phyloP scores from a whole-genome alignment of 179 eudicot genomes.

The Gypsophila paniculata region DNA sequence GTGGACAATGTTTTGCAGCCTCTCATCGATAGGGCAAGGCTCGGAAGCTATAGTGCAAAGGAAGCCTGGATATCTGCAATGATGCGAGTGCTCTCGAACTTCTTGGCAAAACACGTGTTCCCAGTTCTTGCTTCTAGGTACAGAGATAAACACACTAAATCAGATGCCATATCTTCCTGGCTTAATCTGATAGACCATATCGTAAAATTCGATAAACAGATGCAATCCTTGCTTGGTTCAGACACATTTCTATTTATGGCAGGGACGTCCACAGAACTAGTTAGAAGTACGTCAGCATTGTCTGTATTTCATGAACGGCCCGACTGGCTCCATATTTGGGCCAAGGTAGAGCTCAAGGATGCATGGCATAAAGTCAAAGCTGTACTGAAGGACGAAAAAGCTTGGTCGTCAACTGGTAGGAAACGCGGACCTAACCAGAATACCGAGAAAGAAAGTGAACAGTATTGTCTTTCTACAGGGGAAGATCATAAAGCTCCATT shows the following conservation, averaged over 20 bases:
- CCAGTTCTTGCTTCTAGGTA: slow-evolving; percentile 37
- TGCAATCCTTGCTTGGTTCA: slow-evolving; percentile 38
- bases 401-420: slow-evolving; percentile 37
- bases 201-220: slow-evolving; percentile 42
- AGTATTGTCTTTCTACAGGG: slow-evolving; percentile 34
- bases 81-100: slow-evolving; percentile 38
- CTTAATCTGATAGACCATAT: slow-evolving; percentile 44
- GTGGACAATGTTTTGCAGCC: slow-evolving; percentile 60
- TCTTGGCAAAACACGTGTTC: slow-evolving; percentile 37
- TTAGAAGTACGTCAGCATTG: slow-evolving; percentile 34
- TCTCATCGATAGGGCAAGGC: slow-evolving; percentile 44
- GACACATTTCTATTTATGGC: slow-evolving; percentile 31
- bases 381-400: slow-evolving; percentile 35
- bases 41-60: slow-evolving; percentile 48
- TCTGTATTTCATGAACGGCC: slow-evolving; percentile 43
- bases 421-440: slow-evolving; percentile 20
- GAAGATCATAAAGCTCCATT: slow-evolving; percentile 50
- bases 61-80: slow-evolving; percentile 56
- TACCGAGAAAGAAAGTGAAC: slow-evolving; percentile 21
- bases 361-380: slow-evolving; percentile 42
- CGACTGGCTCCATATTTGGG: slow-evolving; percentile 51
- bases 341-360: slow-evolving; percentile 50
- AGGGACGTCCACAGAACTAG: slow-evolving; percentile 20
- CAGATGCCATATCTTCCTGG: slow-evolving; percentile 42
- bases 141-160: slow-evolving; percentile 27